Conservation (phyloP, 108 stramenopile genomes). For the Cyclotella distinguenda region DNA sequence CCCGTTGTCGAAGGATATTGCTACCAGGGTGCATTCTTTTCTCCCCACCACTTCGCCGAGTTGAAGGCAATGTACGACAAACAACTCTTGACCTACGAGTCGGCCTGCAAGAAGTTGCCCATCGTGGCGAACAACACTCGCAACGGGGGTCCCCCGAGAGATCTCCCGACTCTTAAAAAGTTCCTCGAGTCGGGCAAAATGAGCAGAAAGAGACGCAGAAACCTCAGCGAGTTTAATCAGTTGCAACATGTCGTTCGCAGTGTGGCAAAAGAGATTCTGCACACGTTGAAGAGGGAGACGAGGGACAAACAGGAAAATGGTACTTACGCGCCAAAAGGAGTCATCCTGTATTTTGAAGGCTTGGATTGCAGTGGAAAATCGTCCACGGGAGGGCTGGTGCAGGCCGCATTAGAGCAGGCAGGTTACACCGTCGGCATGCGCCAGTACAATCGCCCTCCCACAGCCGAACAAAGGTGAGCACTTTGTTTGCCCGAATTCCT, state of each 20-base stretch:
- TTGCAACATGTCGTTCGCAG: slow-evolving; percentile 32
- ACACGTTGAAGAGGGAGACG: slow-evolving; percentile 39
- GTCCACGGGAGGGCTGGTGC: slow-evolving; percentile 65
- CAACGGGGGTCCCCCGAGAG: slow-evolving; percentile 51
- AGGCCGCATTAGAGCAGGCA: slow-evolving; percentile 49
- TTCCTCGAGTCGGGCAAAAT: slow-evolving; percentile 58
- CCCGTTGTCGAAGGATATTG: slow-evolving; percentile 45
- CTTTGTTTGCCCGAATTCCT: background rate
- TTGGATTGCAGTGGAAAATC: slow-evolving; percentile 76
- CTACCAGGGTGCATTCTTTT: slow-evolving; percentile 76
- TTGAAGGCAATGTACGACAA: slow-evolving; percentile 44
- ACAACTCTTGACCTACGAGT: slow-evolving; percentile 49
- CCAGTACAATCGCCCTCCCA: slow-evolving; percentile 81
- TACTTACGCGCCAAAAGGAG: slow-evolving; percentile 56
- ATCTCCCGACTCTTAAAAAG: slow-evolving; percentile 57
- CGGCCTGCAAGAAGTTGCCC: slow-evolving; percentile 55
- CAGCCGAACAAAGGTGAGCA: slow-evolving; percentile 54
- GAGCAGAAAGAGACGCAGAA: slow-evolving; percentile 42
- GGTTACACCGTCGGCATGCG: slow-evolving; percentile 59
- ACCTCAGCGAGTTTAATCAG: slow-evolving; percentile 37
- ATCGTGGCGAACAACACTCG: slow-evolving; percentile 23
- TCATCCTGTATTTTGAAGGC: slow-evolving; percentile 81
- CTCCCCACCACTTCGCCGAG: slow-evolving; percentile 65
- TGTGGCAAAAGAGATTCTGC: slow-evolving; percentile 32
- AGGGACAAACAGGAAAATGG: slow-evolving; percentile 22